These are phyloP conservation scores for Neoboletus brunneissimus DNA, from an alignment of 768 basidiomycete species.

Conservation along the genomic window DNA sequence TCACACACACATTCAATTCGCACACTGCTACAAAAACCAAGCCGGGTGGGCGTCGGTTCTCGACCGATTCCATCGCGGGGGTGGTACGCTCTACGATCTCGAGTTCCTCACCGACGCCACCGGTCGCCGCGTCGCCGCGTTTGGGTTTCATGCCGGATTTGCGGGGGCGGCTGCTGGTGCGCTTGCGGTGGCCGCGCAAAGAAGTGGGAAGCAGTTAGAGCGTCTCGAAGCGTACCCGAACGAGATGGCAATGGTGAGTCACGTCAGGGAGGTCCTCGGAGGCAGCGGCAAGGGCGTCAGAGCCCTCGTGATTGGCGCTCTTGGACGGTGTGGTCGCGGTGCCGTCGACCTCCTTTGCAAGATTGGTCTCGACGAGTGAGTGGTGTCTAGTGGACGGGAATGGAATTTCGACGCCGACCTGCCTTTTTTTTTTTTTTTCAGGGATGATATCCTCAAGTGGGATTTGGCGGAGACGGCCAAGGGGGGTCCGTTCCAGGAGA, in stretches of 20 bases:
- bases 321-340: slow-evolving; percentile 92
- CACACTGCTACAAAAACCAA: slow-evolving; percentile 96
- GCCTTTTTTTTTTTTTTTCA: slow-evolving; percentile 29
- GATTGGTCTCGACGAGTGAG: slow-evolving; percentile 92
- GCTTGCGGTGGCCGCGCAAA: slow-evolving; percentile 70
- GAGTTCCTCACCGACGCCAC: slow-evolving; percentile 87
- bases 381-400: slow-evolving; percentile 11
- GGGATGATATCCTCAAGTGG: slow-evolving; percentile 95
- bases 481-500: slow-evolving; percentile 94
- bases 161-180: slow-evolving; percentile 95
- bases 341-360: slow-evolving; percentile 95
- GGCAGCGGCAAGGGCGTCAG: slow-evolving; percentile 70
- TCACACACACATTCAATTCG: slow-evolving; percentile 97
- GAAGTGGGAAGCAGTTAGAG: slow-evolving; percentile 59
- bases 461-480: slow-evolving; percentile 95
- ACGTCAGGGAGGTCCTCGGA: slow-evolving; percentile 64
- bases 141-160: slow-evolving; percentile 97
- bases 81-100: slow-evolving; percentile 88
- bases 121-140: slow-evolving; percentile 93
- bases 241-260: slow-evolving; percentile 77
- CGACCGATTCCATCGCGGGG: slow-evolving; percentile 78
- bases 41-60: slow-evolving; percentile 89
- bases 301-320: slow-evolving; percentile 93
- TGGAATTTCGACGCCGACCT: neutral
- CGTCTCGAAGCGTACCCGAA: slow-evolving; percentile 77